Evolutionary conservation across 371 early-diverging fungal genomes (phyloP).

Genomic region (Mucor irregularis): DNA sequence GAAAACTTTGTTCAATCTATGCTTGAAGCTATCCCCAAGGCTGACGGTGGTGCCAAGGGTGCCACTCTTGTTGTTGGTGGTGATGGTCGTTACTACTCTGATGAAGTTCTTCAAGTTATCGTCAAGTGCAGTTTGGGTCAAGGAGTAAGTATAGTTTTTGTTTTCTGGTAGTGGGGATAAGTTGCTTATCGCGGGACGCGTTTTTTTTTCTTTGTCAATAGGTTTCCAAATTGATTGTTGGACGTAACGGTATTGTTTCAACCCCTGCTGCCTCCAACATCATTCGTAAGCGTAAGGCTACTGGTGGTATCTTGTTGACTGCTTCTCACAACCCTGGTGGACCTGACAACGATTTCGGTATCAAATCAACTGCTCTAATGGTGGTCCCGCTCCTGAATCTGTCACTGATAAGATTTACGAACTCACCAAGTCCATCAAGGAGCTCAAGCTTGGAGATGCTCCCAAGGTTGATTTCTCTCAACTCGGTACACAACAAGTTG

Average conservation of each 20-base stretch:
- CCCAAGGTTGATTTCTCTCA: conserved; percentile 79
- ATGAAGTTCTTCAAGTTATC: conserved; percentile 89
- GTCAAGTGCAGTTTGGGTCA: conserved; percentile 86
- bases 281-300: conserved; percentile 86
- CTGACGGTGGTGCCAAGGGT: conserved; percentile 64
- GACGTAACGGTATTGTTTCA: conserved; percentile 91
- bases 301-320: conserved; percentile 93
- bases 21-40: conserved; percentile 77
- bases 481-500: conserved; percentile 61
- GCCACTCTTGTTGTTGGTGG: conserved; percentile 94
- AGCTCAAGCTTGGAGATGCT: conserved; percentile 70
- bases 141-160: conserved; percentile 55
- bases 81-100: conserved; percentile 91
- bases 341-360: conserved; percentile 96
- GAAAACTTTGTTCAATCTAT: conserved; percentile 93
- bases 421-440: conserved; percentile 67
- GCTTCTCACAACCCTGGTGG: conserved; percentile 99
- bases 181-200: not conserved
- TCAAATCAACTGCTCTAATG: conserved; percentile 96
- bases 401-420: conserved; percentile 92
- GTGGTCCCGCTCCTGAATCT: conserved; percentile 94
- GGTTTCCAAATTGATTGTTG: conserved; percentile 89
- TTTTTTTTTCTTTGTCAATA: conserved; percentile 22
- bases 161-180: no score
- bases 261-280: conserved; percentile 95